Conservation (phyloP, 129 eudicot genomes). For the Solidago caesia region DNA sequence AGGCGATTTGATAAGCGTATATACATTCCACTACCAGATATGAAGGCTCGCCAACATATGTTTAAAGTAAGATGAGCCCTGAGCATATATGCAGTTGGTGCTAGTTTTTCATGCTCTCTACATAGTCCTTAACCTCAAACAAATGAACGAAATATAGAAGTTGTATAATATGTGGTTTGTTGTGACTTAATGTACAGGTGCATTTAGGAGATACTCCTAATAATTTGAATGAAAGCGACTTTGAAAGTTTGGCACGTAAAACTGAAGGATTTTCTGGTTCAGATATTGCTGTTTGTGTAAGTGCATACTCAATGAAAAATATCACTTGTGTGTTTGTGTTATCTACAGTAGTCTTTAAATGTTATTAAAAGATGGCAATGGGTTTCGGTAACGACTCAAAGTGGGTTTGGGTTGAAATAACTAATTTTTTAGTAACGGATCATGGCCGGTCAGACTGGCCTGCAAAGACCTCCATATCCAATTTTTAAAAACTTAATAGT, state of each 20-base stretch:
- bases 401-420: neutral
- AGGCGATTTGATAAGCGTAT: slow-evolving; percentile 87
- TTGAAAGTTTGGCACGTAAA: slow-evolving; percentile 67
- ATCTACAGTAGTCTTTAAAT: neutral
- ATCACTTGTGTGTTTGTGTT: slow-evolving; percentile 1
- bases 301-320: slow-evolving; percentile 17
- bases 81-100: neutral
- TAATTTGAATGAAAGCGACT: slow-evolving; percentile 80
- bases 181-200: slow-evolving; percentile 44
- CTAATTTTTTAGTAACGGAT: neutral
- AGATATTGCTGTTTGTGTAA: slow-evolving; percentile 92
- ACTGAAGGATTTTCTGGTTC: slow-evolving; percentile 98
- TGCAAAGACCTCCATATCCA: neutral
- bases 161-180: too few species aligned
- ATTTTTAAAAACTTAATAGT: neutral
- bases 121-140: neutral
- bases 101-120: neutral
- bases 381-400: neutral
- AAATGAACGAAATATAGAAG: neutral
- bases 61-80: slow-evolving; percentile 50
- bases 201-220: slow-evolving; percentile 90
- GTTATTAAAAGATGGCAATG: neutral
- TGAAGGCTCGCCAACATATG: slow-evolving; percentile 82
- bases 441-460: neutral
- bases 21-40: slow-evolving; percentile 88